phyloP scores from a whole-genome alignment of 1,139 yeast genomes.

The Candida sp. region DNA sequence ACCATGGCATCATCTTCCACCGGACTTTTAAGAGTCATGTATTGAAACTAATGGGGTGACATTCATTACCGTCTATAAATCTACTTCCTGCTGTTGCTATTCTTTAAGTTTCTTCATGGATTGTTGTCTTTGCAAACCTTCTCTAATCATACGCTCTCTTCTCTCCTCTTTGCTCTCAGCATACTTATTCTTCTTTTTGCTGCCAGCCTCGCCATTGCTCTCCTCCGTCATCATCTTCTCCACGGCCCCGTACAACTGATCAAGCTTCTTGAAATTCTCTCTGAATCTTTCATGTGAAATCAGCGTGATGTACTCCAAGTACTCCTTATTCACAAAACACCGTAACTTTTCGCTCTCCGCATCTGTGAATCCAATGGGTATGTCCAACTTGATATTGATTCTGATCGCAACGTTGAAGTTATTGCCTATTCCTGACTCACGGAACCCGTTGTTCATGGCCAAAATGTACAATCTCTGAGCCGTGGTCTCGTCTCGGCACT shows the following conservation, averaged over 20 bases:
- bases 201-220: neutral
- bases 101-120: conserved; percentile 29
- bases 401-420: conserved; percentile 82
- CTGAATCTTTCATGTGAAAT: conserved; percentile 61
- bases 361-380: conserved; percentile 65
- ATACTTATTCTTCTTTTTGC: conserved; percentile 5
- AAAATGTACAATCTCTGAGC: conserved; percentile 68
- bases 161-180: conserved; percentile 55
- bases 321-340: conserved; percentile 52
- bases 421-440: conserved; percentile 87
- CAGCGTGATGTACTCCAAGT: conserved; percentile 51
- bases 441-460: conserved; percentile 85
- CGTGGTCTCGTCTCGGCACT: conserved; percentile 62
- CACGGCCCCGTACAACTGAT: conserved; percentile 49
- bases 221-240: conserved; percentile 24
- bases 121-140: conserved; percentile 60
- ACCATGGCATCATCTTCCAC: too few species aligned
- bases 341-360: conserved; percentile 30
- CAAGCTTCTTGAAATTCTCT: conserved; percentile 64
- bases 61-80: neutral
- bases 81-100: conserved; percentile 3
- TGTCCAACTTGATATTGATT: conserved; percentile 70
- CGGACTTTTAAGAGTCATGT: too few species aligned
- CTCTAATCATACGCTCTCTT: conserved; percentile 58
- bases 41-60: neutral